Conservation (phyloP, 164 flowering plant species). For the Liquidambar formosana region DNA sequence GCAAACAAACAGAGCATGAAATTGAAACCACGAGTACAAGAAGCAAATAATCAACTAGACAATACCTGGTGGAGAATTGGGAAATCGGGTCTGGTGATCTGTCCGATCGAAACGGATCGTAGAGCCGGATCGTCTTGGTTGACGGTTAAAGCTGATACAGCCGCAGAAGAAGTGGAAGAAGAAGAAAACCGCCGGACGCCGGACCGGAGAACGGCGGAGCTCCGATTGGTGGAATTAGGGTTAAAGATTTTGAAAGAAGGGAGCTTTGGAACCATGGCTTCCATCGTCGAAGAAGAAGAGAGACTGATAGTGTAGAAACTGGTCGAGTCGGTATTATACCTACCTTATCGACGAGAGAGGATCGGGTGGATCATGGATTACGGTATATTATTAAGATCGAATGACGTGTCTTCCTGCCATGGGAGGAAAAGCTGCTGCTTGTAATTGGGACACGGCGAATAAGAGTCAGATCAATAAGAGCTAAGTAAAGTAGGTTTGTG, state of each 20-base stretch:
- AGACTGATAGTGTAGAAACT: neutral
- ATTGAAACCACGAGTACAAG: neutral
- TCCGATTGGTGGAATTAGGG: slow-evolving; percentile 10
- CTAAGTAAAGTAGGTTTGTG: no score
- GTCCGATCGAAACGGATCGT: slow-evolving; percentile 62
- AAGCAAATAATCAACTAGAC: neutral
- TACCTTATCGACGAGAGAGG: no score
- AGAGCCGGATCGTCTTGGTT: slow-evolving; percentile 8
- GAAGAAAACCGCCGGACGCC: slow-evolving; percentile 4
- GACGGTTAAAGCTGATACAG: slow-evolving; percentile 22
- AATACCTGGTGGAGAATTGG: slow-evolving; percentile 91
- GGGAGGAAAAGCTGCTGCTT: no score
- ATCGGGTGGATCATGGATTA: no score
- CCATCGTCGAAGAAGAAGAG: slow-evolving; percentile 16
- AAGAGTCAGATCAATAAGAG: no score
- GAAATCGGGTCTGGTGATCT: slow-evolving; percentile 70
- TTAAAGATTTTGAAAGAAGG: slow-evolving; percentile 23
- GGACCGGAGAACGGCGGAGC: neutral
- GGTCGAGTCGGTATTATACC: no score
- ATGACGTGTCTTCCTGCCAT: no score
- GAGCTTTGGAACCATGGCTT: slow-evolving; percentile 25
- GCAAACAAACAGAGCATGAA: no score
- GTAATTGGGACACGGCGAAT: no score
- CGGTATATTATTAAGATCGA: no score
- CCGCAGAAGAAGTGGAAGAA: slow-evolving; percentile 16